These are phyloP conservation scores for Oxytropis ochrocephala DNA, from an alignment of 306 rosid genomes.

Conservation along the genomic window DNA sequence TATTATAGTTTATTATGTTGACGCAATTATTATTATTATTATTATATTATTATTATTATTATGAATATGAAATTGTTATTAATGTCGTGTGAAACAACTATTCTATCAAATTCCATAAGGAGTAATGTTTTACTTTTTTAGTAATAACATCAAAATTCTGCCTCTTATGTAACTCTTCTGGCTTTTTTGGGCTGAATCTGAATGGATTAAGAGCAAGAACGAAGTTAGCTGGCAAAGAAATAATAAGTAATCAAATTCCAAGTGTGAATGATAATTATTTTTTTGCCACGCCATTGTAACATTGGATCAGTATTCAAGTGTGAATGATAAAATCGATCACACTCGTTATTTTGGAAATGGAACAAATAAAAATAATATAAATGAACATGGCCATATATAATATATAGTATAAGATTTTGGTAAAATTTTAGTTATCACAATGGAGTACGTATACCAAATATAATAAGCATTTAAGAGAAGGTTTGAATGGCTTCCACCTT, in stretches of 20 bases:
- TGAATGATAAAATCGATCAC: not conserved
- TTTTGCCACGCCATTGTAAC: no score
- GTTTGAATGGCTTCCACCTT: conserved; percentile 16
- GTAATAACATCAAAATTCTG: not conserved
- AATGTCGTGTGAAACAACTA: not conserved
- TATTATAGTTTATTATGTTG: no score
- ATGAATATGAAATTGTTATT: not conserved
- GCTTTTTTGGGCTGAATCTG: not conserved
- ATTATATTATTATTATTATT: no score
- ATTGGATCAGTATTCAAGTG: no score
- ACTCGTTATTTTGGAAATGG: not conserved
- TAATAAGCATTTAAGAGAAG: conserved; percentile 10
- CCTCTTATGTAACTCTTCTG: not conserved
- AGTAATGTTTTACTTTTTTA: not conserved
- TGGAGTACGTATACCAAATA: not conserved
- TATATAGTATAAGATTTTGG: not conserved
- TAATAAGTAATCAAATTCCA: no score
- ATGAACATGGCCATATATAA: no score
- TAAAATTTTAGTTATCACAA: not conserved
- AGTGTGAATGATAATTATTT: not conserved
- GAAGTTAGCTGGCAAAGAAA: no score
- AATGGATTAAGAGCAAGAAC: not conserved
- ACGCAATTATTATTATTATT: no score
- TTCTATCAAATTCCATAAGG: not conserved
- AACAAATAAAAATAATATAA: not conserved